Evolutionary conservation across 2,329 filamentous ascomycete genomes (phyloP), one percentile per base, ranked within the genome.

Genomic region (Colletotrichum acutatum): DNA sequence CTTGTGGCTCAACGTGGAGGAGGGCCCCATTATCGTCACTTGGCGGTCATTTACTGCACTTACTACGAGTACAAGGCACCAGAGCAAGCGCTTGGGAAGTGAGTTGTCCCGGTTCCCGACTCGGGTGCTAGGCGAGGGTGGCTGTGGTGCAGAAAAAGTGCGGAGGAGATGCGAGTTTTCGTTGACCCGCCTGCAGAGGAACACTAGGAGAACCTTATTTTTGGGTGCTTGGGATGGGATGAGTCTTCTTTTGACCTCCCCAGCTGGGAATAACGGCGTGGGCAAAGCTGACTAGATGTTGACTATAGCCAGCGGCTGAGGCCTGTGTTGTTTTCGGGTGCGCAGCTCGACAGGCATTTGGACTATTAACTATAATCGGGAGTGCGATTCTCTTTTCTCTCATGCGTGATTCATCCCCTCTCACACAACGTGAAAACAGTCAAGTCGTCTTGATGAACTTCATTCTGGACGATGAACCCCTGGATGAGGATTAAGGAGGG

Each of bases 101-200:
- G n/a, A 72, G 11, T 64, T 69, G 66, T 54, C 59, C 70, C 70
- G 66, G 66, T 37, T 28, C 42, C 70, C 66, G 66, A 59, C 46
- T 72, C 66, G 26, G 32, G 59, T 69, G 49, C 66, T 52, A 69
- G 52, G 66, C 70, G 59, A 69, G 46, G 59, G 53, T 52, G 68
- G 58, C 52, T 62, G 64, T 63, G 58, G 37, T 56, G 24, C 19
- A 42, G 24, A 46, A 26, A 14, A 24, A n/a, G 12, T 22, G 64
- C 58, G 68, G 65, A 30, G 34, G 49, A n/a, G 1, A 19, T 12
- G n/a, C 5, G 19, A 22, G 42, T 11, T 49, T 49, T 49, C 19
- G 37, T 42, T 14, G 32, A 24, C 28, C 46, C 19, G 60, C 59
- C 59, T 28, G 24, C 19, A 32, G 30, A 37, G 24, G 46, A 28